Percentiles rank a stretch among this genome's conserved stretches.
Evolutionary conservation across 352 stramenopile species (phyloP).

Genomic region (Phytophthora chlamydospora): DNA sequence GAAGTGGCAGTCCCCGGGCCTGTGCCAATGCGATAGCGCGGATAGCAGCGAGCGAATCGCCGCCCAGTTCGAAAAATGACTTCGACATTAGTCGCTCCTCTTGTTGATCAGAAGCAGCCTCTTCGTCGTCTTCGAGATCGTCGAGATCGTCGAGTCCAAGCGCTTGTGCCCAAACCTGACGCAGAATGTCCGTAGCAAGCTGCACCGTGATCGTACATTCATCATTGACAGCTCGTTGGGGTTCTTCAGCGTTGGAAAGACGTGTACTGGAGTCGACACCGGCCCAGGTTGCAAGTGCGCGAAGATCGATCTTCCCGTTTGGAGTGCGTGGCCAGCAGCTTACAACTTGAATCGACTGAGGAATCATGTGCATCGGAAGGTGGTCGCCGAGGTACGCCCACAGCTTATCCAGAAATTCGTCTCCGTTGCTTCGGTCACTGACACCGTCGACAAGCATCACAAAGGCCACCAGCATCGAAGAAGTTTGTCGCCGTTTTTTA

Average conservation of each 20-base stretch:
- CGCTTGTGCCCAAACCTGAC: slow-evolving; percentile 57
- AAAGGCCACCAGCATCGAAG: slow-evolving; percentile 52
- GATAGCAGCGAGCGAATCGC: slow-evolving; percentile 71
- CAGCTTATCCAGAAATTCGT: slow-evolving; percentile 25
- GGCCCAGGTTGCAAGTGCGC: slow-evolving; percentile 34
- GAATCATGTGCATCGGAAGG: slow-evolving; percentile 76
- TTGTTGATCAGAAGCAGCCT: slow-evolving; percentile 14
- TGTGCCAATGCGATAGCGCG: slow-evolving; percentile 63
- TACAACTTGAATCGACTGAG: slow-evolving; percentile 50
- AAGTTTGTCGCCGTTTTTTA: slow-evolving; percentile 14
- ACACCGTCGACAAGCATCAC: slow-evolving; percentile 39
- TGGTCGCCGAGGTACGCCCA: slow-evolving; percentile 31
- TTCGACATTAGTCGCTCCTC: slow-evolving; percentile 14
- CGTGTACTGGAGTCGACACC: neutral
- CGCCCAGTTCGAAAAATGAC: slow-evolving; percentile 76
- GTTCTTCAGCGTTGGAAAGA: neutral
- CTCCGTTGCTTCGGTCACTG: slow-evolving; percentile 3
- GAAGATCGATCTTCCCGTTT: slow-evolving; percentile 77
- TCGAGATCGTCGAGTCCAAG: slow-evolving; percentile 38
- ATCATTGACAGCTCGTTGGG: neutral
- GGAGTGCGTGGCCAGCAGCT: slow-evolving; percentile 59
- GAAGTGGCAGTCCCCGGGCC: slow-evolving; percentile 46
- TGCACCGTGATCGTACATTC: slow-evolving; percentile 23
- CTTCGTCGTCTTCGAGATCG: slow-evolving; percentile 15
- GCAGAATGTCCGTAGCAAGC: slow-evolving; percentile 47